phyloP scores from a whole-genome alignment of 768 basidiomycete genomes.

The Gelatoporia subvermispora region DNA sequence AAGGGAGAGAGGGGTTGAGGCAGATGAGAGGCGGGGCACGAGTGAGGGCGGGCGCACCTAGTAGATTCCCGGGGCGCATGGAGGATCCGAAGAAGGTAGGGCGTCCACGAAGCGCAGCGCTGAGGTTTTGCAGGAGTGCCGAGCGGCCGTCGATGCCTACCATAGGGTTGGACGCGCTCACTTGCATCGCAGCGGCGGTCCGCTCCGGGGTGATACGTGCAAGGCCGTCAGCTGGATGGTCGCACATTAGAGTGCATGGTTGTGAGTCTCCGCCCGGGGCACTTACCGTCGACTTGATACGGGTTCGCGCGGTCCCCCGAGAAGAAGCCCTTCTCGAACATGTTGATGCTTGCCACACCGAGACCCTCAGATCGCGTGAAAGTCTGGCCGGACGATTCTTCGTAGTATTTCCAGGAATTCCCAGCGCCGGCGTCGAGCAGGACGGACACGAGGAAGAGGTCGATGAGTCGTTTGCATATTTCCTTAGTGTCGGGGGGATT shows the following conservation, averaged over 20 bases:
- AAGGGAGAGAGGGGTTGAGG: no score
- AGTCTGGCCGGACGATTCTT: slow-evolving; percentile 44
- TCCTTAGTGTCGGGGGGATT: slow-evolving; percentile 48
- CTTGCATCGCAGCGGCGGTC: slow-evolving; percentile 74
- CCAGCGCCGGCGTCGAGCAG: slow-evolving; percentile 95
- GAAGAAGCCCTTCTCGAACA: slow-evolving; percentile 85
- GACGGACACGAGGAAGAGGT: slow-evolving; percentile 88
- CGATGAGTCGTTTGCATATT: slow-evolving; percentile 70
- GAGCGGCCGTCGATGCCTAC: slow-evolving; percentile 87
- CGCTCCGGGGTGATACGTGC: slow-evolving; percentile 53
- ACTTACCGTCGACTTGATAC: slow-evolving; percentile 75
- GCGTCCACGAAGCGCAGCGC: slow-evolving; percentile 59
- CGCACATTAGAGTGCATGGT: not conserved
- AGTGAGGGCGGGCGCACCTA: slow-evolving; percentile 45
- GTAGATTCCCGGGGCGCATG: slow-evolving; percentile 76
- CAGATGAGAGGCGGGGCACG: not conserved
- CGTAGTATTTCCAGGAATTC: slow-evolving; percentile 71
- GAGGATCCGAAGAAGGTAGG: slow-evolving; percentile 68
- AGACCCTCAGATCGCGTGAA: slow-evolving; percentile 77
- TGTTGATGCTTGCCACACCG: slow-evolving; percentile 84
- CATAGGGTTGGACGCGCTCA: slow-evolving; percentile 74
- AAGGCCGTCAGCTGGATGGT: slow-evolving; percentile 60
- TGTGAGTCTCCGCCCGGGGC: slow-evolving; percentile 4
- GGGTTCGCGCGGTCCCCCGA: slow-evolving; percentile 59
- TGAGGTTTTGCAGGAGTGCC: slow-evolving; percentile 67